phyloP scores from a whole-genome alignment of 768 basidiomycete species.

The Pulveroboletus ravenelii region DNA sequence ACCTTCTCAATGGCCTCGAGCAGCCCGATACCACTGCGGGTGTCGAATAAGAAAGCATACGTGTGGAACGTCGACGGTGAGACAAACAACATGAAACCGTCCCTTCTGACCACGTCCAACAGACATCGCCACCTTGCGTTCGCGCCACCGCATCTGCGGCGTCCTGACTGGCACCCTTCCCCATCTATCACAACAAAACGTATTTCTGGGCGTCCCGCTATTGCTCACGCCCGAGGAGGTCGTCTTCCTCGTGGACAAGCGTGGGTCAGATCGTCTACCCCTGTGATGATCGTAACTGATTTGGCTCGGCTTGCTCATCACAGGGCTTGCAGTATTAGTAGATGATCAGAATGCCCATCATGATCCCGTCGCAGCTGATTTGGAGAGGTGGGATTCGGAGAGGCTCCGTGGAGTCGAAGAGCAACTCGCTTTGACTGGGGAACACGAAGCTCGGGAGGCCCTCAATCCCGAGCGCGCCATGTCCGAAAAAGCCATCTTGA shows the following conservation, averaged over 20 bases:
- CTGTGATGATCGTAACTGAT: background rate
- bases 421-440: slow-evolving; percentile 47
- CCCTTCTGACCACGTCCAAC: slow-evolving; percentile 10
- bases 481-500: slow-evolving; percentile 60
- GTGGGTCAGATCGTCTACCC: slow-evolving; percentile 34
- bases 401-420: slow-evolving; percentile 42
- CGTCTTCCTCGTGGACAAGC: slow-evolving; percentile 77
- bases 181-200: slow-evolving; percentile 92
- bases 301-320: background rate
- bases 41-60: slow-evolving; percentile 76
- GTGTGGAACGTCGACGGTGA: slow-evolving; percentile 87
- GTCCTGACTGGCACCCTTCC: slow-evolving; percentile 87
- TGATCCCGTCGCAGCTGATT: slow-evolving; percentile 42
- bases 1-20: slow-evolving; percentile 5
- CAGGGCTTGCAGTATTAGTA: slow-evolving; percentile 74
- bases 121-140: slow-evolving; percentile 81
- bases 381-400: slow-evolving; percentile 50
- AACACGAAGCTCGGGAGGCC: slow-evolving; percentile 46
- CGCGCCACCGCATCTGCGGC: slow-evolving; percentile 79
- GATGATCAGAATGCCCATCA: slow-evolving; percentile 62
- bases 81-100: slow-evolving; percentile 3
- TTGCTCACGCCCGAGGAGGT: slow-evolving; percentile 89
- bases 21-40: slow-evolving; percentile 51
- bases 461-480: slow-evolving; percentile 37
- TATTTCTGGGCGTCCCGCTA: slow-evolving; percentile 90